Evolutionary conservation across 2,329 filamentous ascomycete species (phyloP).

Genomic region (Aureobasidium sp.): DNA sequence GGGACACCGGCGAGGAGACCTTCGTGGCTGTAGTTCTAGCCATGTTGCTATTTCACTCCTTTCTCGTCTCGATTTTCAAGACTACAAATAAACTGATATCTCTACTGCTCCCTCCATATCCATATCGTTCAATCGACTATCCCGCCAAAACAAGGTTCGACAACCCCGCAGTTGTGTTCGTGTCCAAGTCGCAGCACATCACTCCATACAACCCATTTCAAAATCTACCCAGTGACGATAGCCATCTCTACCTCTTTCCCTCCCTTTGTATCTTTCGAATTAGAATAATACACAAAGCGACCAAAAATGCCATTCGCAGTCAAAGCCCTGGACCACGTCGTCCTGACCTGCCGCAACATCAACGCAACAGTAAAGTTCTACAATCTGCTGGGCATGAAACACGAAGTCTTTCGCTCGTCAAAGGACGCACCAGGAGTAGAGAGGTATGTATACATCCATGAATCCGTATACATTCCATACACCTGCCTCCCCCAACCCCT

Average conservation of each 20-base stretch:
- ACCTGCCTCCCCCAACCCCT: background rate
- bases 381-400: constrained; percentile 51
- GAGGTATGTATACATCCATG: background rate
- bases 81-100: background rate
- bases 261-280: constrained; percentile 37
- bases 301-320: constrained; percentile 22
- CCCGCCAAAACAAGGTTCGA: background rate
- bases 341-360: constrained; percentile 51
- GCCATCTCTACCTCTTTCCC: background rate
- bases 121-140: background rate
- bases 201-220: background rate
- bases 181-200: background rate
- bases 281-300: constrained; percentile 44
- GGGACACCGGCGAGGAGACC: background rate
- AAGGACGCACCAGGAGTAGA: constrained; percentile 14
- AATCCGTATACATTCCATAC: background rate
- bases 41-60: background rate
- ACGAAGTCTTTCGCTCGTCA: constrained; percentile 43
- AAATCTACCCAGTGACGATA: background rate
- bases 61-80: background rate
- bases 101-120: background rate
- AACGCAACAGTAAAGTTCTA: constrained; percentile 49
- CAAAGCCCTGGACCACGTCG: constrained; percentile 52
- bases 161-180: background rate
- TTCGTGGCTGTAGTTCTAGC: background rate